These are phyloP conservation scores for Gnaphalium uliginosum DNA, from an alignment of 129 eudicot genomes.

Conservation along the genomic window DNA sequence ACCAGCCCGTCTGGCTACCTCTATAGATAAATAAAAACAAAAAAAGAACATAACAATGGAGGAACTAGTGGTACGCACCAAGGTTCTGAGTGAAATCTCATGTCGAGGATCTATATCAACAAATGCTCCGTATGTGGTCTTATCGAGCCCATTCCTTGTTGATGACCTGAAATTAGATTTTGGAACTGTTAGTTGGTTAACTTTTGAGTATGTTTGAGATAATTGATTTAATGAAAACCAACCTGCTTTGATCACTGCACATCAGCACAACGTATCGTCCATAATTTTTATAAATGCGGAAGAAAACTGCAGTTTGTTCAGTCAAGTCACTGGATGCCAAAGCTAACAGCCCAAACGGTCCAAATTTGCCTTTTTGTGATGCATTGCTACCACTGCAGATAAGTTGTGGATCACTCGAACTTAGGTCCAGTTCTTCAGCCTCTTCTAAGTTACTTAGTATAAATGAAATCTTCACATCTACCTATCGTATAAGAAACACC, in stretches of 20 bases:
- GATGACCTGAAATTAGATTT: conserved; percentile 47
- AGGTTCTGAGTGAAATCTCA: conserved; percentile 51
- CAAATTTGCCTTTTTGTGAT: conserved; percentile 43
- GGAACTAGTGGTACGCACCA: conserved; percentile 36
- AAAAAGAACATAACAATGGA: background rate
- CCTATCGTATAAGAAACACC: conserved; percentile 33
- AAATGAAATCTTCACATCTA: conserved; percentile 67
- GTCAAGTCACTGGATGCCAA: conserved; percentile 62
- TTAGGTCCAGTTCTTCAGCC: conserved; percentile 43
- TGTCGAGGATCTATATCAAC: conserved; percentile 52
- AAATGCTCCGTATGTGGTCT: conserved; percentile 48
- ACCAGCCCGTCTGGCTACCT: background rate
- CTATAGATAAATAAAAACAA: background rate
- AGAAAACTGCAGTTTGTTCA: conserved; percentile 76
- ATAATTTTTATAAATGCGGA: conserved; percentile 41
- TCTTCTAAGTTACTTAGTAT: conserved; percentile 38
- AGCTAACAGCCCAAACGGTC: conserved; percentile 85
- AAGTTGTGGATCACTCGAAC: conserved; percentile 46
- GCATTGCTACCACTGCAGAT: conserved; percentile 48
- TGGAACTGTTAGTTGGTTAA: background rate
- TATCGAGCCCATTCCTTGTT: conserved; percentile 27
- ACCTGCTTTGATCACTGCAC: conserved; percentile 95
- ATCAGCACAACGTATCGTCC: conserved; percentile 53
- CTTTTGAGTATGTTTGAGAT: background rate
- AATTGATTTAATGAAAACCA: background rate